These are phyloP conservation scores for Vanilla planifolia DNA, from an alignment of 106 monocot genomes.

Conservation along the genomic window DNA sequence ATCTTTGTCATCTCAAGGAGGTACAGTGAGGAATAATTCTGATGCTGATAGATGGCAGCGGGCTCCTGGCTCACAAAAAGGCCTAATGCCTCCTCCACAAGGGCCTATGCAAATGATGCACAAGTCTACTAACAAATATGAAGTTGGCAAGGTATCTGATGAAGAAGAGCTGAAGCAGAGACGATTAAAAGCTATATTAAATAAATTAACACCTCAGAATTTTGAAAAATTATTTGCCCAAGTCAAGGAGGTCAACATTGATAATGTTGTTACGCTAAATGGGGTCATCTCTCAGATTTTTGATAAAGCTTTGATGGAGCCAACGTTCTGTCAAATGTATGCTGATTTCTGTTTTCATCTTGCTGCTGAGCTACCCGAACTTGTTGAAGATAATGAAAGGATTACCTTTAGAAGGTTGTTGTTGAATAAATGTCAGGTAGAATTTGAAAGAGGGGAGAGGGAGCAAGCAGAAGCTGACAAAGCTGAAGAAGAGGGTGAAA, in stretches of 20 bases:
- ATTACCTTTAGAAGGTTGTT: slow-evolving; percentile 80
- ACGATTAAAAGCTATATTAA: slow-evolving; percentile 68
- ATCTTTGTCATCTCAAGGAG: slow-evolving; percentile 30
- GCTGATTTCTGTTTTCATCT: slow-evolving; percentile 86
- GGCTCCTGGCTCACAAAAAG: slow-evolving; percentile 33
- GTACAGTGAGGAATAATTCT: slow-evolving; percentile 22
- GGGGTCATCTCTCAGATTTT: slow-evolving; percentile 92
- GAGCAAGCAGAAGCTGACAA: slow-evolving; percentile 57
- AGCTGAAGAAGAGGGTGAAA: slow-evolving; percentile 66
- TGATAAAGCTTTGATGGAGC: slow-evolving; percentile 90
- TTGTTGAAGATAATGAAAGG: slow-evolving; percentile 61
- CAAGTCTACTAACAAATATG: slow-evolving; percentile 69
- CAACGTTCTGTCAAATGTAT: slow-evolving; percentile 95
- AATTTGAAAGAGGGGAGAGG: slow-evolving; percentile 86
- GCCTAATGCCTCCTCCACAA: slow-evolving; percentile 65
- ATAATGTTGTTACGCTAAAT: slow-evolving; percentile 43
- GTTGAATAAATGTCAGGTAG: slow-evolving; percentile 88
- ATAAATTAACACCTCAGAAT: slow-evolving; percentile 87
- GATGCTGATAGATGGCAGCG: slow-evolving; percentile 90
- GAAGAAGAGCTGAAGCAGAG: slow-evolving; percentile 73
- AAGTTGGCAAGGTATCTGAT: slow-evolving; percentile 69
- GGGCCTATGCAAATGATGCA: slow-evolving; percentile 58
- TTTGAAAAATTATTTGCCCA: slow-evolving; percentile 69
- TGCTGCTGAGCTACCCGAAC: slow-evolving; percentile 61
- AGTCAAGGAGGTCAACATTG: slow-evolving; percentile 73